These are phyloP conservation scores for Porcisia deanei DNA, from an alignment of 208 protist genomes.

Conservation along the genomic window DNA sequence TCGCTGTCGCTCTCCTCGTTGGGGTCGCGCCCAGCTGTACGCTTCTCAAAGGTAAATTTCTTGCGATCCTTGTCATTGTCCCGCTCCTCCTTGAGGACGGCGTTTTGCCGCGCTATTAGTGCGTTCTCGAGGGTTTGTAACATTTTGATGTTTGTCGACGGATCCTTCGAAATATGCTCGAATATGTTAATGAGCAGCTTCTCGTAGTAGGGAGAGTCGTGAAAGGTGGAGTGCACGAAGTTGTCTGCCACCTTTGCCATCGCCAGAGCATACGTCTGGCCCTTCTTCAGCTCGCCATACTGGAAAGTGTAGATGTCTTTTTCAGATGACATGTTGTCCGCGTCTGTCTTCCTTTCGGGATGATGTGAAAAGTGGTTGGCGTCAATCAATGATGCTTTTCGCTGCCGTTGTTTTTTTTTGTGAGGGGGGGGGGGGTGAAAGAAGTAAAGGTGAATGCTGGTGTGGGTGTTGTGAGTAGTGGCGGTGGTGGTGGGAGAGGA, in stretches of 20 bases:
- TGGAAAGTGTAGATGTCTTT: constrained; percentile 78
- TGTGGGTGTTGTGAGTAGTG: not conserved
- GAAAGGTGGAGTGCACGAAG: constrained; percentile 61
- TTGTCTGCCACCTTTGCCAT: constrained; percentile 61
- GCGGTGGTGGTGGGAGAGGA: not conserved
- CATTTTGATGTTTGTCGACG: constrained; percentile 39
- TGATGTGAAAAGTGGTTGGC: not conserved
- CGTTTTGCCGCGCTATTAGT: constrained; percentile 54
- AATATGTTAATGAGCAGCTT: constrained; percentile 54
- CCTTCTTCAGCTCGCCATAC: constrained; percentile 67
- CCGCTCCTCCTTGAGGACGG: constrained; percentile 62
- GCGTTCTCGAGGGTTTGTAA: constrained; percentile 45
- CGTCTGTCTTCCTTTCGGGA: constrained; percentile 1
- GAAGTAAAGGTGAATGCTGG: not conserved
- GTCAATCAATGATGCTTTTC: not conserved
- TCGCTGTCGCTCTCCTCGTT: constrained; percentile 58
- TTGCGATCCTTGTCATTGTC: constrained; percentile 64
- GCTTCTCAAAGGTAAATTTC: constrained; percentile 49
- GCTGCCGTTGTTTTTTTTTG: too few relatives aligned
- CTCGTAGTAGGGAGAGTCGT: constrained; percentile 56
- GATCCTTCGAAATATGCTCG: constrained; percentile 36
- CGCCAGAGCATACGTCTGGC: constrained; percentile 50
- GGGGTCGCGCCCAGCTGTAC: constrained; percentile 37
- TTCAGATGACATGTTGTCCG: constrained; percentile 29
- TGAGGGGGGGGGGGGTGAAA: not conserved